These are phyloP conservation scores for Geum urbanum DNA, from an alignment of 306 rosid species.

Conservation along the genomic window DNA sequence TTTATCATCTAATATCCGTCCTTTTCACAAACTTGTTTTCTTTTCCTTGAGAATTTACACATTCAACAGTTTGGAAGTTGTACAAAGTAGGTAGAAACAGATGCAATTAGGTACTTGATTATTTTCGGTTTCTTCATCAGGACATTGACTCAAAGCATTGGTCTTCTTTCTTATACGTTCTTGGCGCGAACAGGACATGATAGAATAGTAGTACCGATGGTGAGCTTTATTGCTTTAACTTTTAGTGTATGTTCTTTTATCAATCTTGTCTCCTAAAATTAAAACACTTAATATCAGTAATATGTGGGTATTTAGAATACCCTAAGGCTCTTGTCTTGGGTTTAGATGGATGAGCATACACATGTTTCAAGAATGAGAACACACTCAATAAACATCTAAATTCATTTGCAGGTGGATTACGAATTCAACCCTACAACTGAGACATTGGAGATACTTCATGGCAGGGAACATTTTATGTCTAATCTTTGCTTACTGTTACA, in stretches of 20 bases:
- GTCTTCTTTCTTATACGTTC: constrained; percentile 89
- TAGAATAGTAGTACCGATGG: constrained; percentile 95
- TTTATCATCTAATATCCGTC: background rate
- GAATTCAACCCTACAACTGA: constrained; percentile 47
- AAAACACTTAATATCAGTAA: background rate
- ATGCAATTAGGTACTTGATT: background rate
- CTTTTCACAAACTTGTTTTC: background rate
- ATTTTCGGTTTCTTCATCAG: constrained; percentile 38
- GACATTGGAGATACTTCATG: constrained; percentile 49
- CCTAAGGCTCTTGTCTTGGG: background rate
- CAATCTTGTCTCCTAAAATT: background rate
- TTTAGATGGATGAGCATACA: background rate
- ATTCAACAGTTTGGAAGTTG: background rate
- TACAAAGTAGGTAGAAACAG: background rate
- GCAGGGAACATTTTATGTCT: constrained; percentile 50
- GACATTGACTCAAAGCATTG: constrained; percentile 77
- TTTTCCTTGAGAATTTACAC: background rate
- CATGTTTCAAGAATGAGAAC: background rate
- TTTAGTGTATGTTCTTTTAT: constrained; percentile 5
- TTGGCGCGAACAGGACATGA: constrained; percentile 58
- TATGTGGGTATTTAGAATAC: background rate
- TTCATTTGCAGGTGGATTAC: constrained; percentile 71
- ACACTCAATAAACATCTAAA: constrained; percentile 3
- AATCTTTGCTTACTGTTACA: constrained; percentile 64
- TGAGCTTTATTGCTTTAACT: constrained; percentile 39